Evolutionary conservation across 83 land plant species (phyloP), one percentile per base, ranked within the genome.

Genomic region (Isoetes engelmannii): DNA sequence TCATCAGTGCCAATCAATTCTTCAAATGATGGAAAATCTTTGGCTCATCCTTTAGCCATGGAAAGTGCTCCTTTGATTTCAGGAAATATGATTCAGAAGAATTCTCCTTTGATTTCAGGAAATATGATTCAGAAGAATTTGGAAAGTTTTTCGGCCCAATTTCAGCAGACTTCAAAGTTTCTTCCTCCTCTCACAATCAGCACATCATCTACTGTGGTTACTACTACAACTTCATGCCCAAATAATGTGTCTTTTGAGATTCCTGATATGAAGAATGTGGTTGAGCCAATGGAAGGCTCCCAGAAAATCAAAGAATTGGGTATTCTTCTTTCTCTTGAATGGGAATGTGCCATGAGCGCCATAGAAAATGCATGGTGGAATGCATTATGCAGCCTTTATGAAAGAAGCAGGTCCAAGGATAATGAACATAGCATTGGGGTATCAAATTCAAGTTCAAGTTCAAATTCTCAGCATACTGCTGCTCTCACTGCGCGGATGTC

Each of bases 331-430:
- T 59, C 62, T 12, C 12, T 59, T 10, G 62, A 59, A 37, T 59
- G 62, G 62, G 62, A 59, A 37, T 18, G 62, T 19, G 62, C 62
- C 20, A 59, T 59, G 62, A 59, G 62, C 62, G 62, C 20, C 28
- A 59, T 59, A 12, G 62, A 59, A 18, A 59, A 59, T 42, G 62
- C 62, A 12, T 59, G 62, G 62, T 59, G 12, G 19, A 37, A 59
- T 59, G 62, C 62, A 12, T 3, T 59, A 1, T 59, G 28, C 10
- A 37, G 28, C 20, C 28, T 59, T 18, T 42, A 18, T 10, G 28
- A 18, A 20, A 10, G 18, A 12, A 10, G 18, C 9, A 18, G 18
- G 12, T 12, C 12, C 62, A 12, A 20, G 12, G 12, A 8, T 42
- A 37, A 59, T 59, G 15, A 51, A 15, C 15, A 51, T 12, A 51